These are phyloP conservation scores for Candolleomyces aberdarensis DNA, from an alignment of 768 basidiomycete genomes.

Conservation along the genomic window DNA sequence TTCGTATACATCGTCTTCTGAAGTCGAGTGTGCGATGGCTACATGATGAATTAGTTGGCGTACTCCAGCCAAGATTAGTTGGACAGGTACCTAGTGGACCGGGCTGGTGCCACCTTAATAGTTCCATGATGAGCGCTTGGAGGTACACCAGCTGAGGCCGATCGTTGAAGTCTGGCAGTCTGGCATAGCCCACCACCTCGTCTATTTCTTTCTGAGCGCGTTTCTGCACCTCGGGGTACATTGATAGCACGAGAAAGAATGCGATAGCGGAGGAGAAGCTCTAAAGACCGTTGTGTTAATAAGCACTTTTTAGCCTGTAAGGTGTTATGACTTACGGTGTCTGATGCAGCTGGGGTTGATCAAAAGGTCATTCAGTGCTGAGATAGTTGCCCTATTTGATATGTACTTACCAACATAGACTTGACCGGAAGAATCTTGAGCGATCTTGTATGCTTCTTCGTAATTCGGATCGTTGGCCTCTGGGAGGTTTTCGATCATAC, in stretches of 20 bases:
- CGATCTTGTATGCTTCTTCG: not conserved
- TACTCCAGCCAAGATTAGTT: not conserved
- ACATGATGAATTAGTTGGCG: not conserved
- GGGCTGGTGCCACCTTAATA: conserved; percentile 16
- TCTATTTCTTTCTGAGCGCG: conserved; percentile 21
- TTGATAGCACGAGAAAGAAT: too few species aligned
- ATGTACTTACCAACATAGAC: conserved; percentile 2
- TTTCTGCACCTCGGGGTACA: conserved; percentile 34
- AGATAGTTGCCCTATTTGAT: not conserved
- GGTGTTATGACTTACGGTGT: too few species aligned
- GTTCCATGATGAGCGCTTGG: conserved; percentile 16
- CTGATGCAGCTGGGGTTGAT: not conserved
- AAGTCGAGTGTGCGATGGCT: conserved; percentile 30
- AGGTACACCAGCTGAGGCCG: conserved; percentile 11
- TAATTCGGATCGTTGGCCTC: not conserved
- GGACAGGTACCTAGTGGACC: conserved; percentile 14
- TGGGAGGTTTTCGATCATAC: conserved; percentile 1
- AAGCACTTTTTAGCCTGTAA: too few species aligned
- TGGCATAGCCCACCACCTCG: conserved; percentile 15
- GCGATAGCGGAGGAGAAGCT: too few species aligned
- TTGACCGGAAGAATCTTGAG: not conserved
- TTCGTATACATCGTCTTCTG: conserved; percentile 39
- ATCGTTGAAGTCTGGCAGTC: conserved; percentile 15
- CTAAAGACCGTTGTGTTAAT: not conserved
- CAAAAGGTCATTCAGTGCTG: not conserved